Conservation (phyloP, 257 asterid species). For the Fraxinus anomala region DNA sequence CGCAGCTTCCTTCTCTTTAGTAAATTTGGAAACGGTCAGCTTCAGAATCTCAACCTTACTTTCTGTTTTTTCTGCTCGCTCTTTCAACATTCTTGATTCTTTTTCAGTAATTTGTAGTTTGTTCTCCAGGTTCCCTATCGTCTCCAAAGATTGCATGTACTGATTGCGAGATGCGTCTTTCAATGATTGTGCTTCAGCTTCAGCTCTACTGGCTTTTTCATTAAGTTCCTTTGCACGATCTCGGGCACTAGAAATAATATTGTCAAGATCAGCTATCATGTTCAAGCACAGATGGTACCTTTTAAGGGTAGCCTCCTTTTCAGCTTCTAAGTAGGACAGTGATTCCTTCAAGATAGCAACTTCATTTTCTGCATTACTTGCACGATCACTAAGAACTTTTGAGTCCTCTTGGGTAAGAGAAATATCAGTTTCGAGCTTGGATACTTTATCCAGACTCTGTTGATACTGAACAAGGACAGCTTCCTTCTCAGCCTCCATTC, state of each 20-base stretch:
- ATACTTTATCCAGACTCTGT: slow-evolving; percentile 60
- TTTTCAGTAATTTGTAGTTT: slow-evolving; percentile 63
- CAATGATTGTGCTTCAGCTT: slow-evolving; percentile 53
- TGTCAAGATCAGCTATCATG: slow-evolving; percentile 64
- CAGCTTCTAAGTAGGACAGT: slow-evolving; percentile 64
- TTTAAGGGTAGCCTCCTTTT: slow-evolving; percentile 70
- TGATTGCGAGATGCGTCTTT: slow-evolving; percentile 75
- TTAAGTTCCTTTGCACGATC: slow-evolving; percentile 47
- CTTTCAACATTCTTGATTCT: slow-evolving; percentile 52
- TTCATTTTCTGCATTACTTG: slow-evolving; percentile 77
- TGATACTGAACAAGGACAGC: slow-evolving; percentile 67
- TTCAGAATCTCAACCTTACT: slow-evolving; percentile 67
- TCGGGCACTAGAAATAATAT: slow-evolving; percentile 40
- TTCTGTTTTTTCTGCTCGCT: slow-evolving; percentile 79
- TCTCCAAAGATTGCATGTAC: slow-evolving; percentile 69
- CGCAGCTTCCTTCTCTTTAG: slow-evolving; percentile 70
- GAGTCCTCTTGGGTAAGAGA: slow-evolving; percentile 65
- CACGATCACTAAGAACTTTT: slow-evolving; percentile 57
- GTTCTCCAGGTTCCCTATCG: slow-evolving; percentile 73
- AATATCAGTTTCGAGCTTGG: slow-evolving; percentile 62
- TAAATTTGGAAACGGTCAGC: slow-evolving; percentile 53
- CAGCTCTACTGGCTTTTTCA: slow-evolving; percentile 58
- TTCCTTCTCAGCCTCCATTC: slow-evolving; percentile 87
- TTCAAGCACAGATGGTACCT: slow-evolving; percentile 68
- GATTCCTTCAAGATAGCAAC: slow-evolving; percentile 59